Conservation (phyloP, 805 yeast genomes). For the Limtongia smithiae region DNA sequence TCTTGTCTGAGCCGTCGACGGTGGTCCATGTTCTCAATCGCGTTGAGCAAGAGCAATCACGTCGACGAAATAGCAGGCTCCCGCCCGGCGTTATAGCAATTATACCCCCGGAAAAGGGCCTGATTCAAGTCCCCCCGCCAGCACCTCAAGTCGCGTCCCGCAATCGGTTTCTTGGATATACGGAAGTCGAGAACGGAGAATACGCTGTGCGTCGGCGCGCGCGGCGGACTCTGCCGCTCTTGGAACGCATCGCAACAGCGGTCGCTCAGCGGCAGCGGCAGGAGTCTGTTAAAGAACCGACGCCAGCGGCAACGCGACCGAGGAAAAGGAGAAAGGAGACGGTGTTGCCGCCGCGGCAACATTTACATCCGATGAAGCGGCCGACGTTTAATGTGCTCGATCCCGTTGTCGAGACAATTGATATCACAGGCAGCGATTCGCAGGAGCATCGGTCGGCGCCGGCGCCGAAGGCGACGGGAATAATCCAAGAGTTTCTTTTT, state of each 20-base stretch:
- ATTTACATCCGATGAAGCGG: background rate
- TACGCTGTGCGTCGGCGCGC: slow-evolving; percentile 5
- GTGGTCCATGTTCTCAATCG: no score
- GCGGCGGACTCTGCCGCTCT: background rate
- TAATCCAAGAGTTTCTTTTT: slow-evolving; percentile 14
- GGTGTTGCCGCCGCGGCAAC: slow-evolving; percentile 13
- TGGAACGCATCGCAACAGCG: no score
- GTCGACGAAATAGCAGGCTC: slow-evolving; percentile 2
- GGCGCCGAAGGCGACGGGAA: background rate
- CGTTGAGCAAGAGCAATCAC: no score
- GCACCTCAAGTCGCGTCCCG: slow-evolving; percentile 5
- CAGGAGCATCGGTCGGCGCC: background rate
- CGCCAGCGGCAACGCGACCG: background rate
- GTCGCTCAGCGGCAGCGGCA: background rate
- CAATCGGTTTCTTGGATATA: slow-evolving; percentile 1
- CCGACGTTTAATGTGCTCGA: background rate
- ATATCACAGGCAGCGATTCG: background rate
- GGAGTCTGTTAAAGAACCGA: background rate
- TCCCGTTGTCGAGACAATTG: no score
- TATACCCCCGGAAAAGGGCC: slow-evolving; percentile 15
- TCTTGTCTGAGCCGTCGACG: no score
- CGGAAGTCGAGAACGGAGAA: slow-evolving; percentile 20
- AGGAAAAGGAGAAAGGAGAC: slow-evolving; percentile 16
- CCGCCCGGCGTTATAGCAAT: slow-evolving; percentile 26
- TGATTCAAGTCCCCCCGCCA: slow-evolving; percentile 9